phyloP scores from a whole-genome alignment of 805 yeast genomes.

The Middelhovenomyces tepae region DNA sequence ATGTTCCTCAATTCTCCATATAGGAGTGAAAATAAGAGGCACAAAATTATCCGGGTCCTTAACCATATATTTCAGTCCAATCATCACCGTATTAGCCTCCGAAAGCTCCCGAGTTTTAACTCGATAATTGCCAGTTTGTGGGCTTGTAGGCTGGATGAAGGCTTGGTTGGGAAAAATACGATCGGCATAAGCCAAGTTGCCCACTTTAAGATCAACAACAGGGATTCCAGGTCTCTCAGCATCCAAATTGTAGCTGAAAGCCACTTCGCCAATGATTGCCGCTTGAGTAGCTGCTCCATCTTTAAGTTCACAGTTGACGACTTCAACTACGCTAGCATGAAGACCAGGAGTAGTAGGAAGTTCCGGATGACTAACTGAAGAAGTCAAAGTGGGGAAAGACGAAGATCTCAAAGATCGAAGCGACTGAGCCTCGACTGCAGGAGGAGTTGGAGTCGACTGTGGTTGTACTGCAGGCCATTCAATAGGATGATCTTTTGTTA shows the following conservation, averaged over 20 bases:
- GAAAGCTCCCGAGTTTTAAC: conserved; percentile 7
- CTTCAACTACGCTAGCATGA: conserved; percentile 80
- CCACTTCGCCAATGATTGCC: conserved; percentile 76
- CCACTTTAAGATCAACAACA: conserved; percentile 36
- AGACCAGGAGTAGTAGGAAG: conserved; percentile 29
- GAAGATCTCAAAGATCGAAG: neutral
- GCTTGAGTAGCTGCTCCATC: conserved; percentile 56
- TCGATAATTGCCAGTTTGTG: conserved; percentile 8
- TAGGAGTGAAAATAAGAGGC: conserved; percentile 68
- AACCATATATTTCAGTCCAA: conserved; percentile 67
- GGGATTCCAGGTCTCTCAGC: conserved; percentile 29
- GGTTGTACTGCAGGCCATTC: conserved; percentile 9
- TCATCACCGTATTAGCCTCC: conserved; percentile 32
- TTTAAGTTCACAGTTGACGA: conserved; percentile 61
- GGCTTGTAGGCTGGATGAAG: conserved; percentile 36
- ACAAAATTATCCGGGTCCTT: conserved; percentile 33
- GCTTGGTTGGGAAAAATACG: conserved; percentile 44
- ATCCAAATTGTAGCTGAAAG: conserved; percentile 53
- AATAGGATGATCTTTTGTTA: too few species aligned
- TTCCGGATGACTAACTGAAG: conserved; percentile 20
- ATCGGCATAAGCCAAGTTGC: conserved; percentile 34
- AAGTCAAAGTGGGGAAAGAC: neutral
- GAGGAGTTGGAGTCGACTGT: conserved; percentile 7
- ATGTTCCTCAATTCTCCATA: conserved; percentile 80
- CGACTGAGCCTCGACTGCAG: neutral